Conservation (phyloP, 2,329 filamentous ascomycete species). For the Curvularia spicifera region DNA sequence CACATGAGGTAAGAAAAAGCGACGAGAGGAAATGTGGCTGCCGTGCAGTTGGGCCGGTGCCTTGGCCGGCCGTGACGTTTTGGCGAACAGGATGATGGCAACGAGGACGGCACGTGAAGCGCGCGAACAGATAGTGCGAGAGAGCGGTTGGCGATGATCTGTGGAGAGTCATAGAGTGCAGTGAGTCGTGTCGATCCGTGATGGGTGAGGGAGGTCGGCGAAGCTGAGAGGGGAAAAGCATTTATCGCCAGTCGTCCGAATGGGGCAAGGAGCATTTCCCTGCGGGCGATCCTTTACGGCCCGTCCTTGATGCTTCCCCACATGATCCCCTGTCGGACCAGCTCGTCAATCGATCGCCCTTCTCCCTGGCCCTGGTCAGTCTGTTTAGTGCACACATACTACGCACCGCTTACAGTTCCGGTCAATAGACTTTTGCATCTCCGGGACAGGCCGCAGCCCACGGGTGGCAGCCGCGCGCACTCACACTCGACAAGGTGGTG, state of each 20-base stretch:
- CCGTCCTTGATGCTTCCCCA: neutral
- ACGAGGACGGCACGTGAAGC: neutral
- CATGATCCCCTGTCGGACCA: neutral
- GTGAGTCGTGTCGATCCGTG: slow-evolving; percentile 4
- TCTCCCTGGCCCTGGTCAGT: neutral
- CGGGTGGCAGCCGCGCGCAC: neutral
- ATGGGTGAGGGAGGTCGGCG: slow-evolving; percentile 6
- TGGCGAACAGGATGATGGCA: neutral
- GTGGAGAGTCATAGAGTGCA: neutral
- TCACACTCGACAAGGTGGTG: neutral
- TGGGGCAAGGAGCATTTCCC: neutral
- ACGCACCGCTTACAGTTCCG: slow-evolving; percentile 2
- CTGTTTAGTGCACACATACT: neutral
- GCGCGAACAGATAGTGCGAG: neutral
- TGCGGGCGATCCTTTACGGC: slow-evolving; percentile 6
- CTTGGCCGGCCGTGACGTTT: neutral
- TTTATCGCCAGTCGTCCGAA: neutral
- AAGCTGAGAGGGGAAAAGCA: slow-evolving; percentile 14
- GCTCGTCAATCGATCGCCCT: slow-evolving; percentile 13
- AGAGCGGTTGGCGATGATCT: neutral
- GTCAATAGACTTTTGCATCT: slow-evolving; percentile 8
- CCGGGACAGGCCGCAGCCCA: slow-evolving; percentile 11
- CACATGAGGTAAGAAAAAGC: neutral
- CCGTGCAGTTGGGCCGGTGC: neutral
- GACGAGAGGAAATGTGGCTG: neutral